Base-by-base conservation (phyloP, 2,329 filamentous ascomycete species). In the Scedosporium aurantiacum region DNA sequence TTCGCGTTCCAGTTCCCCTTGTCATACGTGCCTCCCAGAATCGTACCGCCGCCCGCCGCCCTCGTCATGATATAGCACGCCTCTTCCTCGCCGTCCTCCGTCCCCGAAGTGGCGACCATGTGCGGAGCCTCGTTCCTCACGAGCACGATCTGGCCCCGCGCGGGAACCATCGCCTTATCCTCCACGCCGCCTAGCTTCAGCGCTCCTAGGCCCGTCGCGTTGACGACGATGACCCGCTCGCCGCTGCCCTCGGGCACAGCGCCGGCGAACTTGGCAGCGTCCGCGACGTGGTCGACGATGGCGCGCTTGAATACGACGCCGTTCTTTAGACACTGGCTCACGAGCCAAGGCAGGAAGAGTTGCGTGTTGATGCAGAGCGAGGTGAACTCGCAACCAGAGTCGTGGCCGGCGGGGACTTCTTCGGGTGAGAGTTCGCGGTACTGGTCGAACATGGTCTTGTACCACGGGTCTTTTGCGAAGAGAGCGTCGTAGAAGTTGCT, bases 361-460 rank as follows among this genome's bases (percentile, higher is more conserved):
- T 89, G 84, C 0, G 90, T 90, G 75, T 97, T 97, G 72, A 97
- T 93, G 75, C 92, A 97, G 47, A 96, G 86, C 1, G 89, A 93
- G 6, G 84, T 90, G 72, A 94, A 96, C 61, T 81, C 78, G 58
- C 84, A 89, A 25, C 85, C 91, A 10, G 87, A 88, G 63, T 91
- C 86, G 60, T 87, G 82, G 18, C 82, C 89, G 0, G 76, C 67
- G 0, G 84, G 82, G 1, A 96, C 75, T 66, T 88, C 79, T 8
- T 76, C 72, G 40, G 79, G 71, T 4, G 79, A 70, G 3, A 93
- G 73, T 62, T 84, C 75, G 63, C 83, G 82, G 73, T 86, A 93
- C 74, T 93, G 85, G 12, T 87, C 85, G 56, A 88, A 81, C 5
- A 90, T 73, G 61, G 86, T 77, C 69, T 84, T 85, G 74, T 86